Evolutionary conservation across 2,329 filamentous ascomycete genomes (phyloP).

Genomic region (Diaporthe sp.): DNA sequence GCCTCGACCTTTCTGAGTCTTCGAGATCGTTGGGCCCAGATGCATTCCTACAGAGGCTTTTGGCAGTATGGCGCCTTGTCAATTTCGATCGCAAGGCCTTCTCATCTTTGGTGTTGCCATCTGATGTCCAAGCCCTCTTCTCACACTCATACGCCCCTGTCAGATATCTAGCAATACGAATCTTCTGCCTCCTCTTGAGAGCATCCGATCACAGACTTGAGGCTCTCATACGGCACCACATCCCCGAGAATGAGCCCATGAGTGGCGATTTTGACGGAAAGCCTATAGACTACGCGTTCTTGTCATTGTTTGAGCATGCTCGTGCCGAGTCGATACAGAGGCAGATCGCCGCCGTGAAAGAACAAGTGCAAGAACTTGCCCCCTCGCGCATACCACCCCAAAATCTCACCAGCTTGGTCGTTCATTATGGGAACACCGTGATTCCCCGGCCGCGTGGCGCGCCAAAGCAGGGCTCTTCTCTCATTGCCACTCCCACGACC

Average conservation of each 20-base stretch:
- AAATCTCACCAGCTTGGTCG: conserved; percentile 71
- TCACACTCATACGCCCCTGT: conserved; percentile 71
- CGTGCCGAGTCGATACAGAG: conserved; percentile 62
- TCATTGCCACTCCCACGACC: conserved; percentile 82
- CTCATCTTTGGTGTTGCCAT: conserved; percentile 73
- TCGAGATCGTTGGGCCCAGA: conserved; percentile 31
- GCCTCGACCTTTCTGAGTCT: conserved; percentile 29
- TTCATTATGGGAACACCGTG: conserved; percentile 76
- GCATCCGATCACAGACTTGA: conserved; percentile 86
- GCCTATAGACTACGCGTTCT: conserved; percentile 83
- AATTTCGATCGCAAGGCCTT: conserved; percentile 82
- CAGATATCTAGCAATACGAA: conserved; percentile 84
- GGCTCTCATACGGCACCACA: conserved; percentile 75
- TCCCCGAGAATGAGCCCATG: conserved; percentile 73
- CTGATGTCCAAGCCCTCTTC: conserved; percentile 79
- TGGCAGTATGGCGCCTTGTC: conserved; percentile 84
- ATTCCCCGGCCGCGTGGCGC: conserved; percentile 74
- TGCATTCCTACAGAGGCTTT: conserved; percentile 60
- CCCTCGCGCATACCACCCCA: conserved; percentile 47
- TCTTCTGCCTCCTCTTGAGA: conserved; percentile 83
- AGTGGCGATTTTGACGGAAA: conserved; percentile 82
- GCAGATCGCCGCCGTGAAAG: conserved; percentile 45
- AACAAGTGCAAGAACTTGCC: conserved; percentile 17
- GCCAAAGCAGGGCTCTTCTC: conserved; percentile 61
- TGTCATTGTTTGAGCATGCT: conserved; percentile 71